Base-by-base conservation (phyloP, 1,284 basidiomycete species). In the Jaminaea rosea region DNA sequence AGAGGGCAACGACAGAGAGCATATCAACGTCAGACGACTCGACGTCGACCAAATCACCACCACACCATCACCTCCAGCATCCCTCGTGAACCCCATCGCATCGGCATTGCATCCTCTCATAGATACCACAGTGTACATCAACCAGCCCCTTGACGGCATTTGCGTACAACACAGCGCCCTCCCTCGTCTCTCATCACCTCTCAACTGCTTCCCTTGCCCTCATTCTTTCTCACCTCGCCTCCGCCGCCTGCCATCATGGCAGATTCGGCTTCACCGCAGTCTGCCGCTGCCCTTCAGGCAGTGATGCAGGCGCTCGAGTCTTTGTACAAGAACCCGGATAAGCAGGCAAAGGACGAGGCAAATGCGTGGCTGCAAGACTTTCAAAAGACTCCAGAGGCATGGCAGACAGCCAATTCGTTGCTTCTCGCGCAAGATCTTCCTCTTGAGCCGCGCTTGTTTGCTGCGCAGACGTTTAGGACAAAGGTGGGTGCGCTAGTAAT, bases 401-500 rank as follows among this genome's bases (percentile, higher is more conserved):
- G 94, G 94, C 80, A 85, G 63, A 89, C 87, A 45, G 93, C 90
- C 76, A 93, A 96, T 77, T 79, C 85, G 65, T 82, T 99, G 55
- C 82, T 99, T 51, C 82, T 86, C 52, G 83, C 85, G 2, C 81
- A 83, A 44, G 86, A 90, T 60, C 82, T 84, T 4, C 87, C 90
- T 1, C 75, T 81, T 45, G 82, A 89, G 53, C 88, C 88, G 29
- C 87, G 91, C 68, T 77, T 97, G 45, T 97, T 99, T 73, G 90
- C 92, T 15, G 90, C 93, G 0, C 94, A 98, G 76, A 98, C 94
- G 0, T 89, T 99, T 74, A 81, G 93, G 68, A 81, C 86, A 54
- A 99, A 99, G 81, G 92, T 89, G 56, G 65, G 83, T 77, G 26
- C 26, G 6, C n/a, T n/a, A n/a, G n/a, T n/a, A n/a, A n/a, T n/a